Evolutionary conservation across 1,139 yeast genomes (phyloP).

Genomic region (Candida sojae): DNA sequence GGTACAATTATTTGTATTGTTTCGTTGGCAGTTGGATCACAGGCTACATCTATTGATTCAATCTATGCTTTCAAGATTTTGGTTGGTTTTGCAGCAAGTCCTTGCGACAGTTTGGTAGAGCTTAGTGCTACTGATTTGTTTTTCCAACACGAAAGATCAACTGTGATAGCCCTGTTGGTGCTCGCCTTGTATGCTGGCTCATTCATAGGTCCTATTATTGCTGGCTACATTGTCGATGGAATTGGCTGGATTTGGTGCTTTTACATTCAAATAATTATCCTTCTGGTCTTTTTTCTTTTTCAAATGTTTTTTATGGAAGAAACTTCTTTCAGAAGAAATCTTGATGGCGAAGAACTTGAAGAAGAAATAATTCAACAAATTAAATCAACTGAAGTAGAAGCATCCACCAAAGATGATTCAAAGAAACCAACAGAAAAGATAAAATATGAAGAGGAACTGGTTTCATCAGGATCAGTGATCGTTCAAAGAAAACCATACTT

Average conservation of each 20-base stretch:
- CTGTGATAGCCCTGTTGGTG: constrained; percentile 35
- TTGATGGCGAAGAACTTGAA: constrained; percentile 18
- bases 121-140: constrained; percentile 49
- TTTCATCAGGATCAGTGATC: constrained; percentile 15
- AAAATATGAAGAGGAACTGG: constrained; percentile 2
- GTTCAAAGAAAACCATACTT: constrained; percentile 31
- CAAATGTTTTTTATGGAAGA: constrained; percentile 48
- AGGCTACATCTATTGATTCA: constrained; percentile 25
- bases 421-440: constrained; percentile 9
- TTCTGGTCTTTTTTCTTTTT: constrained; percentile 42
- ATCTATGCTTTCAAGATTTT: constrained; percentile 32
- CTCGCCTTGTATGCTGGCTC: constrained; percentile 46
- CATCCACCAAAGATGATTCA: constrained; percentile 4
- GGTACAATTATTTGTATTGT: constrained; percentile 34
- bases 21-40: constrained; percentile 37
- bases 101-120: constrained; percentile 50
- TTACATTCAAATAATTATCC: constrained; percentile 47
- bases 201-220: constrained; percentile 45
- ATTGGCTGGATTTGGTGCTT: constrained; percentile 49
- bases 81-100: constrained; percentile 48
- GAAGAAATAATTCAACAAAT: constrained; percentile 26
- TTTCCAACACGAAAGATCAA: constrained; percentile 49
- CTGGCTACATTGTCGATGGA: constrained; percentile 41
- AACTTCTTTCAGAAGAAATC: constrained; percentile 31
- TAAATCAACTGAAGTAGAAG: constrained; percentile 16